Percentiles rank a stretch among this genome's conserved stretches.
Evolutionary conservation across 1,284 basidiomycete species (phyloP).

Genomic region (Pyrrhoderma lamaoense): DNA sequence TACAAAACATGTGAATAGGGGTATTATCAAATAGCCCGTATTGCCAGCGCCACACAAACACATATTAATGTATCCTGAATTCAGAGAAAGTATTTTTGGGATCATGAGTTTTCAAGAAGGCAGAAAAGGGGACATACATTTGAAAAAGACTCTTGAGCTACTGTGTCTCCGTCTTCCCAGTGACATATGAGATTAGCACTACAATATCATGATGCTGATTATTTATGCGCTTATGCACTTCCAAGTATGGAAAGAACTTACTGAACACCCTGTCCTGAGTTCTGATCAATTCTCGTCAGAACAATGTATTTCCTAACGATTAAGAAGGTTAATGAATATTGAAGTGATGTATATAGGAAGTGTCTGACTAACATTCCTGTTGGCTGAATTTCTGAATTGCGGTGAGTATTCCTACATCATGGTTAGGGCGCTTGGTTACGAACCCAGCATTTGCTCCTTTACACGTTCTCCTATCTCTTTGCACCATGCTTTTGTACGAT

Average conservation of each 20-base stretch:
- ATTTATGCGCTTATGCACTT: slow-evolving; percentile 7
- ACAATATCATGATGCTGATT: slow-evolving; percentile 6
- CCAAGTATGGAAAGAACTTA: slow-evolving; percentile 29
- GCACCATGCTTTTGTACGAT: slow-evolving; percentile 65
- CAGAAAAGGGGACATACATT: slow-evolving; percentile 42
- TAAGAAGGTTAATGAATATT: background rate
- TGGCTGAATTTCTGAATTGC: slow-evolving; percentile 60
- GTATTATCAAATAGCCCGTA: slow-evolving; percentile 34
- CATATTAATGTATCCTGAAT: slow-evolving; percentile 64
- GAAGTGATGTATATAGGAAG: background rate
- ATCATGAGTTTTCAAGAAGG: slow-evolving; percentile 15
- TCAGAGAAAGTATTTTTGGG: slow-evolving; percentile 13
- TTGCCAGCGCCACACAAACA: slow-evolving; percentile 67
- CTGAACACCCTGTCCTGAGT: slow-evolving; percentile 74
- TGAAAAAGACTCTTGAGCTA: slow-evolving; percentile 60
- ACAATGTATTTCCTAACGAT: slow-evolving; percentile 70
- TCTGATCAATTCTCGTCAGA: slow-evolving; percentile 74
- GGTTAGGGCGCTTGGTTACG: slow-evolving; percentile 18
- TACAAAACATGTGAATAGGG: slow-evolving; percentile 8
- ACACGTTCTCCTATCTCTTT: slow-evolving; percentile 75
- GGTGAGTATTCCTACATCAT: background rate
- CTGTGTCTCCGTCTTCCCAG: slow-evolving; percentile 67
- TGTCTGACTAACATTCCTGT: slow-evolving; percentile 74
- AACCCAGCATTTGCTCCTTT: slow-evolving; percentile 69
- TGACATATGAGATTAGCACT: slow-evolving; percentile 64